Conservation (phyloP, 1,139 yeast species). For the Nadsonia commutata region DNA sequence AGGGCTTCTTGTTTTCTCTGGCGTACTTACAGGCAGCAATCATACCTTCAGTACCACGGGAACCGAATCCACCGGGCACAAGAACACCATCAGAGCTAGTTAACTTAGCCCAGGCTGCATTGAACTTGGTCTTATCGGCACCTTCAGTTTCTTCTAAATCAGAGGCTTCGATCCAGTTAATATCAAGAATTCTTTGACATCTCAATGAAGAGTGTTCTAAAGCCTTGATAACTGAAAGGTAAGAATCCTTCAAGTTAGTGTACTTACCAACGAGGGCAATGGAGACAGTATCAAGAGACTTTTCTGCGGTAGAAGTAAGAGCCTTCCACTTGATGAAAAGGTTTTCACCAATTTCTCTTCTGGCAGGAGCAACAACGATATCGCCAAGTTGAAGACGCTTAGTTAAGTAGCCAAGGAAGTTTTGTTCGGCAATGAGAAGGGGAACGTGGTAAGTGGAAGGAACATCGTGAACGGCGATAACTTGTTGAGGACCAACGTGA, state of each 20-base stretch:
- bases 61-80: slow-evolving; percentile 97
- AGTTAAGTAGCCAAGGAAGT: slow-evolving; percentile 58
- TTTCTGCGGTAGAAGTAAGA: slow-evolving; percentile 65
- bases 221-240: slow-evolving; percentile 86
- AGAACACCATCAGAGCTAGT: slow-evolving; percentile 94
- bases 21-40: slow-evolving; percentile 95
- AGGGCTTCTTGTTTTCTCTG: slow-evolving; percentile 85
- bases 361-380: slow-evolving; percentile 37
- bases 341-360: slow-evolving; percentile 47
- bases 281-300: slow-evolving; percentile 71
- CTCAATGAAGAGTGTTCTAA: slow-evolving; percentile 91
- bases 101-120: slow-evolving; percentile 88
- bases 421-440: slow-evolving; percentile 73
- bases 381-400: slow-evolving; percentile 50
- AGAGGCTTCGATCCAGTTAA: slow-evolving; percentile 92
- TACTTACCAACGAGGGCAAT: slow-evolving; percentile 97
- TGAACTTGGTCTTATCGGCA: slow-evolving; percentile 60
- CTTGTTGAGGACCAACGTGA: slow-evolving; percentile 96
- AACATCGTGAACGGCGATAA: slow-evolving; percentile 91
- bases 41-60: slow-evolving; percentile 98
- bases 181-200: slow-evolving; percentile 67
- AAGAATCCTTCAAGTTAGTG: slow-evolving; percentile 88
- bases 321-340: slow-evolving; percentile 68
- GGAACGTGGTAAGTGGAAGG: slow-evolving; percentile 97
- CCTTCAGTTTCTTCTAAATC: slow-evolving; percentile 66